Conservation (phyloP, 202 grass and related monocot species). For the Brachypodium distachyon region DNA sequence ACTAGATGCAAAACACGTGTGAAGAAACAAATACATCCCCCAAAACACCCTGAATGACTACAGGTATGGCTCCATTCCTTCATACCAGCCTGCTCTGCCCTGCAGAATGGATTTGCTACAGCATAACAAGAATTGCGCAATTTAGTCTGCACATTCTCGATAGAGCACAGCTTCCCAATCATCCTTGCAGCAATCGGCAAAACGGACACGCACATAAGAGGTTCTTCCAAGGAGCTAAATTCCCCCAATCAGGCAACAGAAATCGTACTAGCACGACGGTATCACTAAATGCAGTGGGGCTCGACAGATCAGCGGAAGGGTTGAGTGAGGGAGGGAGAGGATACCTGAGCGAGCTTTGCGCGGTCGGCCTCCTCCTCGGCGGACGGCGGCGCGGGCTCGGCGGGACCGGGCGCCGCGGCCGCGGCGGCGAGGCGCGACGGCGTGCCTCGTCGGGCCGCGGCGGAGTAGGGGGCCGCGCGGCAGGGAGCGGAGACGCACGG, state of each 20-base stretch:
- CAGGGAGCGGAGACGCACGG: neutral
- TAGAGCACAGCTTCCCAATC: neutral
- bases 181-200: neutral
- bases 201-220: neutral
- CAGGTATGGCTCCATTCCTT: neutral
- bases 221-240: neutral
- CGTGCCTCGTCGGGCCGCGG: neutral
- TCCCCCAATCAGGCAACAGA: neutral
- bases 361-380: constrained; percentile 20
- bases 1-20: neutral
- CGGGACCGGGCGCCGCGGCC: neutral
- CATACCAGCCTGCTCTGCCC: neutral
- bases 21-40: neutral
- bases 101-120: neutral
- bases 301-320: neutral
- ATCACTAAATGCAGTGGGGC: neutral
- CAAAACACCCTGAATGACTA: neutral
- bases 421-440: neutral
- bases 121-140: neutral
- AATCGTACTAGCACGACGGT: neutral
- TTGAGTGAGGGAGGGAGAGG: neutral
- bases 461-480: neutral
- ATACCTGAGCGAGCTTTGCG: constrained; percentile 55
- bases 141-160: neutral
- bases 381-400: neutral